A percentile compares a stretch with the other conserved stretches of the same genome.
phyloP scores from a whole-genome alignment of 2,329 filamentous ascomycete species.

The Sodiomyces alkalinus region DNA sequence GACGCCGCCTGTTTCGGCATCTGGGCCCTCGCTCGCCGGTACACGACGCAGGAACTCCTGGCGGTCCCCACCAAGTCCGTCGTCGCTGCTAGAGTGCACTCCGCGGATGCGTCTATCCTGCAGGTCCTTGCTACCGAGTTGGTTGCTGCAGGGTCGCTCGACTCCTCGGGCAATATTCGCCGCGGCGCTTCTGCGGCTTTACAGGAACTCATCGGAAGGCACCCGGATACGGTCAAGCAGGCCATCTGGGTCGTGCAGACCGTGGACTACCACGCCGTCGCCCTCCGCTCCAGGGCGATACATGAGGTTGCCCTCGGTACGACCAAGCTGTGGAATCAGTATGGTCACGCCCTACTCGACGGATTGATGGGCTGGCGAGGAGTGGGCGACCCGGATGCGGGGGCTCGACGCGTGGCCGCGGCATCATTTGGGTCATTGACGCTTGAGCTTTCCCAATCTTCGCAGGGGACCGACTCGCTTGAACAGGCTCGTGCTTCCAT shows the following conservation, averaged over 20 bases:
- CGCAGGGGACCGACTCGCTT: slow-evolving; percentile 7
- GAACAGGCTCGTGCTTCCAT: slow-evolving; percentile 19
- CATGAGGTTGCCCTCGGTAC: slow-evolving; percentile 58
- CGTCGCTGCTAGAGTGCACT: slow-evolving; percentile 21
- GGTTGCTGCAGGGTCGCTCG: slow-evolving; percentile 66
- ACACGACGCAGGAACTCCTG: slow-evolving; percentile 64
- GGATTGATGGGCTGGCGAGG: slow-evolving; percentile 75
- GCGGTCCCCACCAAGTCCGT: slow-evolving; percentile 37
- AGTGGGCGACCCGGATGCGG: slow-evolving; percentile 61
- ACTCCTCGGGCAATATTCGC: slow-evolving; percentile 85
- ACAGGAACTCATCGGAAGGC: slow-evolving; percentile 84
- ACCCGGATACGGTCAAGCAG: slow-evolving; percentile 68
- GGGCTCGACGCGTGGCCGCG: slow-evolving; percentile 59
- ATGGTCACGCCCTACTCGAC: slow-evolving; percentile 54
- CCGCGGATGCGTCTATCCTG: slow-evolving; percentile 35
- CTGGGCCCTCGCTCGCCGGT: slow-evolving; percentile 81
- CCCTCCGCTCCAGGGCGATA: slow-evolving; percentile 70
- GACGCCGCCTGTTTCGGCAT: slow-evolving; percentile 95
- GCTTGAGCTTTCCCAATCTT: slow-evolving; percentile 19
- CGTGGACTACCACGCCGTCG: slow-evolving; percentile 88
- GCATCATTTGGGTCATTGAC: slow-evolving; percentile 48
- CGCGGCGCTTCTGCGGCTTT: slow-evolving; percentile 84
- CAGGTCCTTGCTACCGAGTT: slow-evolving; percentile 72
- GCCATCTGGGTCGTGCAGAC: slow-evolving; percentile 79
- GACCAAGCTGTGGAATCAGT: slow-evolving; percentile 51